These are phyloP conservation scores for Coniochaeta sp. DNA, from an alignment of 2,329 filamentous ascomycete genomes.

Conservation along the genomic window DNA sequence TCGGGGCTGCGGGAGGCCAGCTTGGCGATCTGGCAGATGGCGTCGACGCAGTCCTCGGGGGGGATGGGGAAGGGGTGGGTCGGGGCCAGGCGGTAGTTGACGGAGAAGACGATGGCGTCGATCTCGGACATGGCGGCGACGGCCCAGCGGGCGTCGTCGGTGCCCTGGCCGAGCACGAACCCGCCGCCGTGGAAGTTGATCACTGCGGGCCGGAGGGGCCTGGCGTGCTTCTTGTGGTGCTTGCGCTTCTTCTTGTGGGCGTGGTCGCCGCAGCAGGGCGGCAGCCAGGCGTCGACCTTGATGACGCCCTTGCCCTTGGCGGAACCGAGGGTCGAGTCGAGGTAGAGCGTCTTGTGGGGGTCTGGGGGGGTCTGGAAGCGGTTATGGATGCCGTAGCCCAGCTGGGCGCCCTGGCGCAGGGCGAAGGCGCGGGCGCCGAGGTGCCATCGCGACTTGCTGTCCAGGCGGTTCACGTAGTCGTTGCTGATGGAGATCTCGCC, in stretches of 20 bases:
- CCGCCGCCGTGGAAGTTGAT: slow-evolving; percentile 64
- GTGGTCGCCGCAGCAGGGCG: slow-evolving; percentile 10
- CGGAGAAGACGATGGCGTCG: slow-evolving; percentile 53
- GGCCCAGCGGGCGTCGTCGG: slow-evolving; percentile 57
- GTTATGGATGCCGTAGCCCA: slow-evolving; percentile 35
- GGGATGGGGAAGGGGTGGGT: slow-evolving; percentile 57
- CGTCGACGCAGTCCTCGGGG: slow-evolving; percentile 59
- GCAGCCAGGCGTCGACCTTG: slow-evolving; percentile 39
- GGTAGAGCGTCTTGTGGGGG: slow-evolving; percentile 29
- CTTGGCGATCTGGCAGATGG: slow-evolving; percentile 51
- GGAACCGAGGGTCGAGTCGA: slow-evolving; percentile 33
- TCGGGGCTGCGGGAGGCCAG: slow-evolving; percentile 31
- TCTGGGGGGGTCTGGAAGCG: slow-evolving; percentile 31
- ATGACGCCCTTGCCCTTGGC: slow-evolving; percentile 28
- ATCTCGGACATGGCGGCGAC: slow-evolving; percentile 42
- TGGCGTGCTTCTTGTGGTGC: neutral
- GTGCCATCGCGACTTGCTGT: slow-evolving; percentile 34
- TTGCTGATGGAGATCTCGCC: slow-evolving; percentile 2
- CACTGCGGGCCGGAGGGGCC: slow-evolving; percentile 37
- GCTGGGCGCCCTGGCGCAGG: slow-evolving; percentile 34
- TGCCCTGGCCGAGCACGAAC: slow-evolving; percentile 55
- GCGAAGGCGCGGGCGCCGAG: slow-evolving; percentile 33
- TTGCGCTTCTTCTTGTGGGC: slow-evolving; percentile 4
- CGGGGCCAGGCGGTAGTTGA: slow-evolving; percentile 63
- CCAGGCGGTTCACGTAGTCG: slow-evolving; percentile 34